These are phyloP conservation scores for Amanita jacksonii DNA, from an alignment of 768 basidiomycete species.

Conservation along the genomic window DNA sequence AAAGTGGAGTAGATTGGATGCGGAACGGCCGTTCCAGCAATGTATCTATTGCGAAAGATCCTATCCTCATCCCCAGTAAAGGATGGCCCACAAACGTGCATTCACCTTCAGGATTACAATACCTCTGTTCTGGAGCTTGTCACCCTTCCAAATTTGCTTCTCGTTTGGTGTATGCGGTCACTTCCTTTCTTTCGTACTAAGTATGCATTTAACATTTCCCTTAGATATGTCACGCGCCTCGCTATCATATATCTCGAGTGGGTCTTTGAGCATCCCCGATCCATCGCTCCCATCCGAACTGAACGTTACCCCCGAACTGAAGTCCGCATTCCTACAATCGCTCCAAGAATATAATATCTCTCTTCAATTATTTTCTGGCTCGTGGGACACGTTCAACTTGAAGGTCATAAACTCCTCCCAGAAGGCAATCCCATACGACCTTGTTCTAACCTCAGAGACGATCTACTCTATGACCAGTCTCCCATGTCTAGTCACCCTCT, in stretches of 20 bases:
- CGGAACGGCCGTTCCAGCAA: constrained; percentile 80
- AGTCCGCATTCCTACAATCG: constrained; percentile 53
- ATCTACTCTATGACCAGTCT: constrained; percentile 72
- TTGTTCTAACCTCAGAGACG: constrained; percentile 87
- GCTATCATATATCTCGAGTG: constrained; percentile 26
- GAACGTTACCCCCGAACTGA: constrained; percentile 53
- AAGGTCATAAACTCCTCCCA: constrained; percentile 4
- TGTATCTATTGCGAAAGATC: constrained; percentile 59
- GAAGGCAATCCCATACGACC: constrained; percentile 39
- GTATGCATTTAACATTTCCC: background rate
- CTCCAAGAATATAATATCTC: constrained; percentile 43
- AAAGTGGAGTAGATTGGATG: constrained; percentile 66
- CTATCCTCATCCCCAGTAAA: constrained; percentile 26
- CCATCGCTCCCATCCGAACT: constrained; percentile 43
- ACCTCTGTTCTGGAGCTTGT: constrained; percentile 67
- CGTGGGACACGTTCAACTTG: constrained; percentile 57
- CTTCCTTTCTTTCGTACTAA: constrained; percentile 1
- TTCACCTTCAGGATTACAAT: constrained; percentile 1
- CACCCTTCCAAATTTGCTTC: constrained; percentile 68
- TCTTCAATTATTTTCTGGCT: constrained; percentile 72
- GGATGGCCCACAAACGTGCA: background rate
- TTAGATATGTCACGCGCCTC: constrained; percentile 58
- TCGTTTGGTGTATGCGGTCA: constrained; percentile 69
- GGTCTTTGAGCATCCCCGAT: constrained; percentile 18
- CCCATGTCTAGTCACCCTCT: constrained; percentile 42